Evolutionary conservation across 257 asterid species (phyloP).

Genomic region (Nicotiana knightiana): DNA sequence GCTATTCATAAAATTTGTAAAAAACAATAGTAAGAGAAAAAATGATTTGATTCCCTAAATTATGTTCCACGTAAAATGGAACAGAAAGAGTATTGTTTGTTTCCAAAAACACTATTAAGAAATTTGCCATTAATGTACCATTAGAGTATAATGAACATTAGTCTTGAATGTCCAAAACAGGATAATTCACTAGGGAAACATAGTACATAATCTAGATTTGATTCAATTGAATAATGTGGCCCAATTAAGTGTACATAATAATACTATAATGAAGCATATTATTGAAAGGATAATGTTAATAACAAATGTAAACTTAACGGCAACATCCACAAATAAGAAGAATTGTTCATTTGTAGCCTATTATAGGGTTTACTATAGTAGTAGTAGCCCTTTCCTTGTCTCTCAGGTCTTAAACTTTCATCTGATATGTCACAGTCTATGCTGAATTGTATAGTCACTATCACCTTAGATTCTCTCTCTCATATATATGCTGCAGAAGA

Average conservation of each 20-base stretch:
- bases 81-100: not conserved
- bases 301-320: not conserved
- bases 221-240: not conserved
- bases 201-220: not conserved
- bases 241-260: not conserved
- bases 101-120: not conserved
- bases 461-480: slow-evolving; percentile 28
- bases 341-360: not conserved
- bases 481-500: not conserved
- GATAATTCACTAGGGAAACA: not conserved
- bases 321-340: not conserved
- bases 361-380: not conserved
- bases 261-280: not conserved
- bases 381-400: slow-evolving; percentile 4
- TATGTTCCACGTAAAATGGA: too few species aligned
- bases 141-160: not conserved
- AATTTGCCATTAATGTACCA: not conserved
- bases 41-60: too few species aligned
- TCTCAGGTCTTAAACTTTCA: slow-evolving; percentile 7
- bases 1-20: too few species aligned
- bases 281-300: not conserved
- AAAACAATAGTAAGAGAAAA: too few species aligned
- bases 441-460: slow-evolving; percentile 26
- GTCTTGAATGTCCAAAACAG: not conserved
- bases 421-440: slow-evolving; percentile 28